These are phyloP conservation scores for Cnidoscolus chayamansa DNA, from an alignment of 441 rosid species.

Conservation along the genomic window DNA sequence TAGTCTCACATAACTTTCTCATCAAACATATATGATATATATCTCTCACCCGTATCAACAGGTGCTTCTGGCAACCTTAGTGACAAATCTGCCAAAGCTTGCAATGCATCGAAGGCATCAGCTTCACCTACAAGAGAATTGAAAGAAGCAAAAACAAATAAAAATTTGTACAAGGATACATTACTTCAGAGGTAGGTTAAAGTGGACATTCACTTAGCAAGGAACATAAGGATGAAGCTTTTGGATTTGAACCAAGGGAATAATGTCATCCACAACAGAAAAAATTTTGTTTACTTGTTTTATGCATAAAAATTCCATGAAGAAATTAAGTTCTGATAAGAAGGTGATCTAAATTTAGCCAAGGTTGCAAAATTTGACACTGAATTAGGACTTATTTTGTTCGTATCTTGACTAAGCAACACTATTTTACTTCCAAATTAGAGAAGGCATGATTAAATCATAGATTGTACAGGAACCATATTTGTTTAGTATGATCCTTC, in stretches of 20 bases:
- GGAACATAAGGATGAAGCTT: background rate
- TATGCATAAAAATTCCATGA: background rate
- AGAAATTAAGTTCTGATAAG: background rate
- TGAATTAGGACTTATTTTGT: background rate
- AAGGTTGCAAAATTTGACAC: background rate
- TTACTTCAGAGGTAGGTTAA: slow-evolving; percentile 17
- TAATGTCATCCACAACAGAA: background rate
- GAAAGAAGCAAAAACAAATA: slow-evolving; percentile 18
- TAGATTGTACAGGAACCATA: background rate
- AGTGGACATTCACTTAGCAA: slow-evolving; percentile 16
- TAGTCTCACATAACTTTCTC: background rate
- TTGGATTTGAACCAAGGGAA: background rate
- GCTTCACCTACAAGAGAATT: slow-evolving; percentile 49
- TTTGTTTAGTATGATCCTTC: background rate
- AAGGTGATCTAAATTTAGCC: background rate
- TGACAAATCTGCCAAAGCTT: slow-evolving; percentile 80
- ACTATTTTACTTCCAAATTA: slow-evolving; percentile 1
- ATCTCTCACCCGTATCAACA: slow-evolving; percentile 66
- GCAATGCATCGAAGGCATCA: slow-evolving; percentile 62
- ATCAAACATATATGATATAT: slow-evolving; percentile 20
- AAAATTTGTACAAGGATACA: background rate
- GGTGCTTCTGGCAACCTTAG: slow-evolving; percentile 86
- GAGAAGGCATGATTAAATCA: background rate
- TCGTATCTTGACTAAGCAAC: background rate
- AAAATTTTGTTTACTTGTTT: background rate